Evolutionary conservation across 2,329 filamentous ascomycete species (phyloP).

Genomic region (Exophiala sideris): DNA sequence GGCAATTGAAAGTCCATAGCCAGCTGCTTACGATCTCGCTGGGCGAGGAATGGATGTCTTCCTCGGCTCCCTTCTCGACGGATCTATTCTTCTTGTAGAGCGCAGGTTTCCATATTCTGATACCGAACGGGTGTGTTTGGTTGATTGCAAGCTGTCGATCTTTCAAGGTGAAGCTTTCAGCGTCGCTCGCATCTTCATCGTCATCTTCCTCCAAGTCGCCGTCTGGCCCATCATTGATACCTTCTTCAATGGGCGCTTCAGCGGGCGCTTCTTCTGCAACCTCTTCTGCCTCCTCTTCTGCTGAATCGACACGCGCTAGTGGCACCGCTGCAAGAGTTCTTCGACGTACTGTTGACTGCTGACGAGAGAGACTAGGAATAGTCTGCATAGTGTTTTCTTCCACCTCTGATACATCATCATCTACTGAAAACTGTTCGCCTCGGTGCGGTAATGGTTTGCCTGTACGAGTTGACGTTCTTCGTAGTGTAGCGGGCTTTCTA

Average conservation of each 20-base stretch:
- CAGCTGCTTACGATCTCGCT: slow-evolving; percentile 81
- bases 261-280: slow-evolving; percentile 33
- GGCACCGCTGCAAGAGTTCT: slow-evolving; percentile 33
- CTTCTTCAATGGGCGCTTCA: slow-evolving; percentile 36
- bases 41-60: slow-evolving; percentile 92
- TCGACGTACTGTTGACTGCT: slow-evolving; percentile 40
- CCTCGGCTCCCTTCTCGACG: slow-evolving; percentile 92
- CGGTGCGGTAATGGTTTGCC: slow-evolving; percentile 69
- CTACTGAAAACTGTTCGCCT: slow-evolving; percentile 83
- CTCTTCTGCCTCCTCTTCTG: slow-evolving; percentile 38
- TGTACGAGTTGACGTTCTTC: slow-evolving; percentile 64
- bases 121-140: slow-evolving; percentile 96
- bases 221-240: slow-evolving; percentile 46
- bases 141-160: slow-evolving; percentile 98
- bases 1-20: slow-evolving; percentile 80
- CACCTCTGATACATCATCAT: slow-evolving; percentile 80
- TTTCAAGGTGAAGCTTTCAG: slow-evolving; percentile 96
- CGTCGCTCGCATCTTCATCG: slow-evolving; percentile 75
- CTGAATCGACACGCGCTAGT: slow-evolving; percentile 37
- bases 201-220: slow-evolving; percentile 60
- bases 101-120: slow-evolving; percentile 97
- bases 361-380: slow-evolving; percentile 36
- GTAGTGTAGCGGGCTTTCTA: slow-evolving; percentile 69
- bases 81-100: slow-evolving; percentile 97
- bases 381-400: slow-evolving; percentile 58